Conservation (phyloP, 2,329 filamentous ascomycete genomes). For the Blastomyces emzantsi region DNA sequence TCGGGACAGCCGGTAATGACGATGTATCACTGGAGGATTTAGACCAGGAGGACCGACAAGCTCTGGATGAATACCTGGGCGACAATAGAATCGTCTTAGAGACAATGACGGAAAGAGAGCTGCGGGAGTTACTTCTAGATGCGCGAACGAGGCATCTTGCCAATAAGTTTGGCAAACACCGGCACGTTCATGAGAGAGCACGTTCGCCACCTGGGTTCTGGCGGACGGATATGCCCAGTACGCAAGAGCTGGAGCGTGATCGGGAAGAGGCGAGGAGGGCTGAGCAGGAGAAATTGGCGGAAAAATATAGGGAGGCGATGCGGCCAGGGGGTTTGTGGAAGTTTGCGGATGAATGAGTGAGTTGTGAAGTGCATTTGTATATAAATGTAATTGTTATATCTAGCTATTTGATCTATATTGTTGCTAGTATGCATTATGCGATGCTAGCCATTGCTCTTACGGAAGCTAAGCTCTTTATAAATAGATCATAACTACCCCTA, state of each 20-base stretch:
- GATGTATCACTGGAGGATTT: conserved; percentile 29
- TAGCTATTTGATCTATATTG: not conserved
- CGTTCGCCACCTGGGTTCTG: conserved; percentile 80
- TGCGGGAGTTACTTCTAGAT: conserved; percentile 59
- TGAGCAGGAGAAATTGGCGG: conserved; percentile 57
- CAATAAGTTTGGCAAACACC: conserved; percentile 67
- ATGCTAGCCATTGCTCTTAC: not conserved
- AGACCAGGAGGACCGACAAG: conserved; percentile 22
- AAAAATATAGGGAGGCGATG: conserved; percentile 75
- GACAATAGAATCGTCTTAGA: conserved; percentile 30
- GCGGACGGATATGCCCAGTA: conserved; percentile 79
- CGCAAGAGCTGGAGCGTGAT: conserved; percentile 66
- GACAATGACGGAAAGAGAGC: conserved; percentile 51
- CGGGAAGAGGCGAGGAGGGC: conserved; percentile 55
- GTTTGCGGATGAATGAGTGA: conserved; percentile 66
- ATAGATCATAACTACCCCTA: not conserved
- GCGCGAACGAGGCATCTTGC: conserved; percentile 66
- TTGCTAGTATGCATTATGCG: not conserved
- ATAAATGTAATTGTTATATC: not conserved
- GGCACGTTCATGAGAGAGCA: conserved; percentile 61
- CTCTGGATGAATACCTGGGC: conserved; percentile 48
- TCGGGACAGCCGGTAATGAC: conserved; percentile 23
- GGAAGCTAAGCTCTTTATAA: not conserved
- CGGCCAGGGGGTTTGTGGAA: conserved; percentile 65
- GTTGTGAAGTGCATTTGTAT: not conserved